These are phyloP conservation scores for Phytopythium kandeliae DNA, from an alignment of 352 stramenopile species.

Conservation along the genomic window DNA sequence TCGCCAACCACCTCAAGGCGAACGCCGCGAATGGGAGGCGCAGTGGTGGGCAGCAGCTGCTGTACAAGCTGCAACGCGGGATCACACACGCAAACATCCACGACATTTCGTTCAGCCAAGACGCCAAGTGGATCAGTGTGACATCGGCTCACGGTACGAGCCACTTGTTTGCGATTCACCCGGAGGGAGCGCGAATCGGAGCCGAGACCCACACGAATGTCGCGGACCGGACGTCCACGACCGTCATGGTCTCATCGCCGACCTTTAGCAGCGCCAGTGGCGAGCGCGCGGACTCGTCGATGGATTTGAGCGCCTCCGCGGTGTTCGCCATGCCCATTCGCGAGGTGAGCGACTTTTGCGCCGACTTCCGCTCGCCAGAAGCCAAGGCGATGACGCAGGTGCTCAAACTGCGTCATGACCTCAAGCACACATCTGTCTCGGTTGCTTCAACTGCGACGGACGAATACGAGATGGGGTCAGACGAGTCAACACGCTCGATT, in stretches of 20 bases:
- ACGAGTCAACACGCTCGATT: background rate
- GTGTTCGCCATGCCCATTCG: constrained; percentile 14
- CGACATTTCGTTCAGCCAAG: constrained; percentile 74
- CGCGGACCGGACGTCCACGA: constrained; percentile 9
- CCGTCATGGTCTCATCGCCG: background rate
- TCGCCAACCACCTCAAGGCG: constrained; percentile 17
- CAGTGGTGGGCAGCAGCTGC: constrained; percentile 30
- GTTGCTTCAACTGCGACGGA: background rate
- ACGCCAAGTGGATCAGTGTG: constrained; percentile 84
- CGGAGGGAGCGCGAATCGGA: constrained; percentile 60
- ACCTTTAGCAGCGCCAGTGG: background rate
- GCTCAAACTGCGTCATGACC: constrained; percentile 65
- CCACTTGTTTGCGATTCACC: constrained; percentile 78
- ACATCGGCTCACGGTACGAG: constrained; percentile 82
- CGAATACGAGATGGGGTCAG: constrained; percentile 8
- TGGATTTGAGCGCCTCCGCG: constrained; percentile 9
- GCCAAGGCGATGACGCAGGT: constrained; percentile 62
- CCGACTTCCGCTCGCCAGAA: constrained; percentile 53
- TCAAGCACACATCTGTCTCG: constrained; percentile 16
- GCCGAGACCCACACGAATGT: constrained; percentile 63
- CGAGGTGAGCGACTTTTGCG: constrained; percentile 72
- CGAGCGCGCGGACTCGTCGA: background rate
- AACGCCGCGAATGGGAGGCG: background rate
- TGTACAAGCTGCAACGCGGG: constrained; percentile 85
- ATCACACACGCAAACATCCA: constrained; percentile 85